Percentiles rank a stretch among this genome's conserved stretches.
Conservation (phyloP, 345 rosid genomes). For the Hevea brasiliensis region DNA sequence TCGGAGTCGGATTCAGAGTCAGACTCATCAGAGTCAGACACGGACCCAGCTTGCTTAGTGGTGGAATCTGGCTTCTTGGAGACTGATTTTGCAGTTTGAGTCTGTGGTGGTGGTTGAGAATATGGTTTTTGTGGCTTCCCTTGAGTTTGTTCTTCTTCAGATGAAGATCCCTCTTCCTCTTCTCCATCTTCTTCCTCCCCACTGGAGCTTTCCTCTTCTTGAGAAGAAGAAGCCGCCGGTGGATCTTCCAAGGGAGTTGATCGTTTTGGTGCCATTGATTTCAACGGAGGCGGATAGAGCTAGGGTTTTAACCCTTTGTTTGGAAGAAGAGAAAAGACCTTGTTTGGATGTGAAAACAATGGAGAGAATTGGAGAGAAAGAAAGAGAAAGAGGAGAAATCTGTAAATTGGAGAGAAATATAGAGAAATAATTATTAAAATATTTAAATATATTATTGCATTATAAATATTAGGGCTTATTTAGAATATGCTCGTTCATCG, state of each 20-base stretch:
- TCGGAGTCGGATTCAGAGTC: background rate
- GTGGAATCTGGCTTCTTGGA: background rate
- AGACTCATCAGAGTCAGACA: background rate
- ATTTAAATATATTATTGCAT: too few relatives aligned
- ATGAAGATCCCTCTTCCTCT: conserved; percentile 23
- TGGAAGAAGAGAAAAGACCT: too few relatives aligned
- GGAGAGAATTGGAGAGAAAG: background rate
- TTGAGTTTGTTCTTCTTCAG: conserved; percentile 1
- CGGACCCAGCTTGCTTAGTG: background rate
- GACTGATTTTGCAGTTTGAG: background rate
- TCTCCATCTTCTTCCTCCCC: conserved; percentile 23
- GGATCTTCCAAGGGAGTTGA: conserved; percentile 29
- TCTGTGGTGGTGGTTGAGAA: background rate
- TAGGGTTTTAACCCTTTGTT: too few relatives aligned
- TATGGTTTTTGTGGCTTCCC: background rate
- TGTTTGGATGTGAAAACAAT: too few relatives aligned
- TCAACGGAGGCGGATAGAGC: background rate
- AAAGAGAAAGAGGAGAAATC: too few relatives aligned
- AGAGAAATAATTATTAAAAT: too few relatives aligned
- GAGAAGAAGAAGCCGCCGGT: conserved; percentile 30
- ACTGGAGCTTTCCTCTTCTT: conserved; percentile 22
- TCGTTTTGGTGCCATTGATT: conserved; percentile 37
- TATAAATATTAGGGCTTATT: too few relatives aligned
- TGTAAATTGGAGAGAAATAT: too few relatives aligned
- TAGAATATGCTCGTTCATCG: too few relatives aligned